phyloP scores from a whole-genome alignment of 352 stramenopile species.

The Globisporangium okanoganense region DNA sequence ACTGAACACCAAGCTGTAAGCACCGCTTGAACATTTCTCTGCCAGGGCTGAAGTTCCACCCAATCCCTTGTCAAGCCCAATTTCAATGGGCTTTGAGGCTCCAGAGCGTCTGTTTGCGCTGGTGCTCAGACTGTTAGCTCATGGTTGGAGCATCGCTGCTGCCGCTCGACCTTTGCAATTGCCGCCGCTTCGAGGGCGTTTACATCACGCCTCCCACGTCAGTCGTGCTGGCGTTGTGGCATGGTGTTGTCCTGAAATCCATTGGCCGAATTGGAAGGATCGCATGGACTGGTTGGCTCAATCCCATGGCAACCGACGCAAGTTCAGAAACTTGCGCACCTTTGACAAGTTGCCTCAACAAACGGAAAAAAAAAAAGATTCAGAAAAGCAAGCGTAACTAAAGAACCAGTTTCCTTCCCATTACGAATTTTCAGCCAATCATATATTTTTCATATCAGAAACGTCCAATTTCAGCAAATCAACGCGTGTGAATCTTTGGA shows the following conservation, averaged over 20 bases:
- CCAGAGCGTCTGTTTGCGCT: too few relatives aligned
- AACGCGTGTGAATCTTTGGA: constrained; percentile 2
- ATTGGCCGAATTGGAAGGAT: background rate
- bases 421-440: background rate
- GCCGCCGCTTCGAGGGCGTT: too few relatives aligned
- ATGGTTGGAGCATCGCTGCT: too few relatives aligned
- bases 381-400: constrained; percentile 5
- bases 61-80: too few relatives aligned
- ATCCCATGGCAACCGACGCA: background rate
- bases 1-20: too few relatives aligned
- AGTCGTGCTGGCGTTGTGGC: background rate
- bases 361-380: constrained; percentile 13
- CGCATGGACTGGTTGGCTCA: background rate
- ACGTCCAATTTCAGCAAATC: constrained; percentile 1
- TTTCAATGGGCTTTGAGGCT: too few relatives aligned
- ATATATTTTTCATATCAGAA: background rate
- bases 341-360: background rate
- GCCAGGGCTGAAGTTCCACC: too few relatives aligned
- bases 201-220: too few relatives aligned
- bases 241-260: background rate
- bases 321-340: background rate
- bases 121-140: too few relatives aligned
- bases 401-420: background rate
- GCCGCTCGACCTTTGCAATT: too few relatives aligned
- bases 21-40: too few relatives aligned